Evolutionary conservation across 179 eudicot genomes (phyloP), one percentile per base, ranked within the genome.

Genomic region (Beta lomatogona): DNA sequence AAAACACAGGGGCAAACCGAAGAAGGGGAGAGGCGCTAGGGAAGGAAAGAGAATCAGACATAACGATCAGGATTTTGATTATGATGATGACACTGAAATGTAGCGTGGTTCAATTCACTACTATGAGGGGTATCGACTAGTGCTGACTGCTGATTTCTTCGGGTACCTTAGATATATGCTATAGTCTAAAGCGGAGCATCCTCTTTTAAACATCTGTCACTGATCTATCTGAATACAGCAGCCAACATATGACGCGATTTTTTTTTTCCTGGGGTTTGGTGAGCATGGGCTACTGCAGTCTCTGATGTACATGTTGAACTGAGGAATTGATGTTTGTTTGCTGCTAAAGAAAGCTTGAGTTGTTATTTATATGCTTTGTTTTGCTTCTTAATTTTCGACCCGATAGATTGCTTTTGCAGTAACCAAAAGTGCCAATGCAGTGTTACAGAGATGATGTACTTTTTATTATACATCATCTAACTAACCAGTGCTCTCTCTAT

Each of bases 61-160:
- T 55, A 86, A 89, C 64, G 94, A 93, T 87, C 94, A 89, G 25
- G 98, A 95, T 86, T 93, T 87, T 52, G 97, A 95, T 88, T 95
- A 92, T 82, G 98, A 95, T 81, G 97, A 93, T 78, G 98, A 95
- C 74, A 86, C 93, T 44, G 95, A 88, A 53, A 25, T 85, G 82
- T 86, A 80, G 81, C 5, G 52, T 48, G 52, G 52, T 48, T 46
- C 60, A 21, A 31, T 44, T 60, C 22, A 66, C n/a, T 12, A 50
- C 21, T 46, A 19, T 57, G 28, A 60, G 36, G 63, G 46, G 16
- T 16, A 28, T 70, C 64, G 28, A 61, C 59, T 45, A 12, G 3
- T 36, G 66, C 75, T 68, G 66, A 54, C 52, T 31, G 66, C 69
- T 68, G 66, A 54, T 60, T 31, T 73, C 53, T 22, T 60, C 31